Evolutionary conservation across 768 basidiomycete genomes (phyloP).

Genomic region (Russula vinacea): DNA sequence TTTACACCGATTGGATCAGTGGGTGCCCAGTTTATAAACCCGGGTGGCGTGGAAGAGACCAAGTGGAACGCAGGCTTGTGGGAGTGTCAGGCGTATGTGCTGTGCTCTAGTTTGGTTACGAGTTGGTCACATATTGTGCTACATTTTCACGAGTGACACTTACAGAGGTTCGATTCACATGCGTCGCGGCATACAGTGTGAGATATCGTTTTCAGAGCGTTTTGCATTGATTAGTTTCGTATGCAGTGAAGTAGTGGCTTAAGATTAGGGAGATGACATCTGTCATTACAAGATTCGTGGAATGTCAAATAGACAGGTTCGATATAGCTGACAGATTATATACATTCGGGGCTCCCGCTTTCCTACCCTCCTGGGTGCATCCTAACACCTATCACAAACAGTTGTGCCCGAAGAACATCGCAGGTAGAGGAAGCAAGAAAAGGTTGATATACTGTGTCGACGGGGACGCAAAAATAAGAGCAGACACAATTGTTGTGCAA

Average conservation of each 20-base stretch:
- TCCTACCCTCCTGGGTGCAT: constrained; percentile 12
- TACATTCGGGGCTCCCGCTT: constrained; percentile 19
- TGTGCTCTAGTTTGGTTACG: constrained; percentile 4
- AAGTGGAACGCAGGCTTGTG: constrained; percentile 7
- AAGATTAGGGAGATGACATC: constrained; percentile 5
- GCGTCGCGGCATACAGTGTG: not conserved
- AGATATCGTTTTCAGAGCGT: not conserved
- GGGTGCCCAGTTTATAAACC: not conserved
- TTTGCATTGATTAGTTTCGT: not conserved
- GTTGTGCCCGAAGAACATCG: constrained; percentile 7
- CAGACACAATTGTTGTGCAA: constrained; percentile 18
- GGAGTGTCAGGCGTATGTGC: not conserved
- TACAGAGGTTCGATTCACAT: not conserved
- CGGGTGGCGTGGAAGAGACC: not conserved
- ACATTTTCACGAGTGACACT: not conserved
- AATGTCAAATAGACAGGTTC: constrained; percentile 13
- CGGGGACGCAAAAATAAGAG: constrained; percentile 15
- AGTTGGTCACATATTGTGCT: constrained; percentile 9
- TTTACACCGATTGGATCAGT: not conserved
- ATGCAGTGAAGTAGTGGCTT: not conserved
- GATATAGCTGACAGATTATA: constrained; percentile 24
- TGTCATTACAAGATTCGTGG: constrained; percentile 13
- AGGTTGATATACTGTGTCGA: constrained; percentile 13
- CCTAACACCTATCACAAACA: constrained; percentile 23
- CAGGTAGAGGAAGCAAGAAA: constrained; percentile 25